Evolutionary conservation across 495 filamentous ascomycete species (phyloP), one percentile per base, ranked within the genome.

Genomic region (Neurospora sp.): DNA sequence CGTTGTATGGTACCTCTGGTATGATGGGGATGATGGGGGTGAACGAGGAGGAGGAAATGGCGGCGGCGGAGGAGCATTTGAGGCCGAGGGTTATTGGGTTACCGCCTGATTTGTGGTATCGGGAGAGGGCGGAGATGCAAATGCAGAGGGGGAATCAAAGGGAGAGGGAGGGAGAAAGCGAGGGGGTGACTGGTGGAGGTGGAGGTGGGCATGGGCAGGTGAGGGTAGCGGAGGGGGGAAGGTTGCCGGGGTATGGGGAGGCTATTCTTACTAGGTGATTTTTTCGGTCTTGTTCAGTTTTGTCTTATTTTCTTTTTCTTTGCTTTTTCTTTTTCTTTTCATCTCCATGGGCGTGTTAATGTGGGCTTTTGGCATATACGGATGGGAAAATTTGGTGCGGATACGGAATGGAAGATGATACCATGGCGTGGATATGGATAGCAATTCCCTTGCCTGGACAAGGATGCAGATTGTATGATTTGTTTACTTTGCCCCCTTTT

Each of bases 21-120:
- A 23, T 6, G 5, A 59, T 12, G 23, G 48, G 20, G 23, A 8
- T 23, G 3, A 9, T 18, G 14, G 12, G 12, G 54, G 20, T 35
- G 35, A 7, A 62, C 3, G 54, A 66, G 27, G 79, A 77, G 9
- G 75, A 78, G 72, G 77, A 74, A 4, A 76, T 80, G 75, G 78
- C 79, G 1, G 82, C 79, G 59, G 83, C 83, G 1, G 86, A 89
- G 31, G 85, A 81, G 62, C 85, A 83, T 71, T 73, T 89, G 37
- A 77, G 78, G 46, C 88, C 88, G 16, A 79, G 85, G 70, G 75
- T 84, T 7, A 72, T 88, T 18, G 79, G 79, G 31, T 73, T 80
- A 9, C 83, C 81, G 14, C 74, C 74, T 2, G 70, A 78, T 8
- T 72, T 76, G 16, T 80, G 75, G 39, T 48, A 73, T 27, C 71